Evolutionary conservation across 2,329 filamentous ascomycete genomes (phyloP).

Genomic region (Aspergillus felis): DNA sequence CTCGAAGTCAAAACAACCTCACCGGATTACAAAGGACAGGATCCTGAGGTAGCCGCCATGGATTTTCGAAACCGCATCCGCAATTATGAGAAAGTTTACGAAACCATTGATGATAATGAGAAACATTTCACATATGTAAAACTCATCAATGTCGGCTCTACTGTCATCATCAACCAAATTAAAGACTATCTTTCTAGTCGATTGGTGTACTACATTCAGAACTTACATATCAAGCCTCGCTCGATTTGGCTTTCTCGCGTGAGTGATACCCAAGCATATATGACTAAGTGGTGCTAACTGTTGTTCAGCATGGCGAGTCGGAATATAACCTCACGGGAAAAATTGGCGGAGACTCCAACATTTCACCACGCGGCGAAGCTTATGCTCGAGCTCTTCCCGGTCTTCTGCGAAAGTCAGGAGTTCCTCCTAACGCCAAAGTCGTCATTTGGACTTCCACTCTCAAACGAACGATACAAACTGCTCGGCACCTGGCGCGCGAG

Average conservation of each 20-base stretch:
- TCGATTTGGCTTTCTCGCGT: conserved; percentile 95
- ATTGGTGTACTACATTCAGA: conserved; percentile 98
- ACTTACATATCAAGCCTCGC: conserved; percentile 91
- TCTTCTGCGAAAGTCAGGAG: conserved; percentile 78
- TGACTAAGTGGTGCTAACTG: conserved; percentile 13
- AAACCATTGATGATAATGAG: conserved; percentile 88
- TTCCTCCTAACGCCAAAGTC: conserved; percentile 61
- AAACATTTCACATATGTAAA: conserved; percentile 90
- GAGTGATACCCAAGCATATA: conserved; percentile 37
- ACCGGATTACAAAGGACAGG: conserved; percentile 89
- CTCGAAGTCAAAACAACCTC: conserved; percentile 95
- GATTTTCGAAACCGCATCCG: conserved; percentile 93
- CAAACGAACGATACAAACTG: conserved; percentile 85
- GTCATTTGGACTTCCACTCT: conserved; percentile 74
- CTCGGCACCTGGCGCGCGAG: conserved; percentile 71
- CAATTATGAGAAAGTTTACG: conserved; percentile 96
- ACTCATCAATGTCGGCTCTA: conserved; percentile 91
- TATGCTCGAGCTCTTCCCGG: conserved; percentile 83
- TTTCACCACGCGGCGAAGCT: conserved; percentile 80
- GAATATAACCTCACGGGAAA: conserved; percentile 84
- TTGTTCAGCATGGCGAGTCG: conserved; percentile 79
- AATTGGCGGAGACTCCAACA: conserved; percentile 85
- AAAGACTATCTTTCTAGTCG: conserved; percentile 94
- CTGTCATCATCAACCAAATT: conserved; percentile 97
- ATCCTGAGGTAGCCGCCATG: conserved; percentile 82